phyloP scores from a whole-genome alignment of 2,329 filamentous ascomycete genomes.

The Trichophyton rubrum region DNA sequence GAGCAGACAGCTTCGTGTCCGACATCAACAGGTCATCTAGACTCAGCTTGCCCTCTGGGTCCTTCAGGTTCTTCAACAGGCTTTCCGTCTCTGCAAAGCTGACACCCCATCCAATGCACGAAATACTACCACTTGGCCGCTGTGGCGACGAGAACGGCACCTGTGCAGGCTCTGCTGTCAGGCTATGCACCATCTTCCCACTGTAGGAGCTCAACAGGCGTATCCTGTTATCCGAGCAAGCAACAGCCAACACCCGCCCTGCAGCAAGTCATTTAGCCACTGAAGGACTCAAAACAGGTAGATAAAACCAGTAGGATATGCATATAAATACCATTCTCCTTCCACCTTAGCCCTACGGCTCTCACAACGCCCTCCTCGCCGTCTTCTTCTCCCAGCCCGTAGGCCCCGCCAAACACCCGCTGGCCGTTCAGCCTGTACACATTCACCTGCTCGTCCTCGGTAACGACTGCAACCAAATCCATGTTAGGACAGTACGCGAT shows the following conservation, averaged over 20 bases:
- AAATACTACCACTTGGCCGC: slow-evolving; percentile 22
- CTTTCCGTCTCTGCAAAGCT: slow-evolving; percentile 42
- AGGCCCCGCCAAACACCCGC: slow-evolving; percentile 43
- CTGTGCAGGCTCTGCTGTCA: slow-evolving; percentile 22
- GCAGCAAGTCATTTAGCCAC: background rate
- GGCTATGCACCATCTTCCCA: slow-evolving; percentile 66
- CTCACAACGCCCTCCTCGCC: slow-evolving; percentile 21
- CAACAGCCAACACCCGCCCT: slow-evolving; percentile 62
- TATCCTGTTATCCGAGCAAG: slow-evolving; percentile 69
- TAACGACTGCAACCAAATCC: slow-evolving; percentile 64
- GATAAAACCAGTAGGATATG: background rate
- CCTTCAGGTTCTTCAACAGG: slow-evolving; percentile 30
- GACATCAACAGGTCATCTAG: slow-evolving; percentile 33
- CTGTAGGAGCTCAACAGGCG: slow-evolving; percentile 68
- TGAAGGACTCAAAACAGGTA: background rate
- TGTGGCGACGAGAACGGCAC: slow-evolving; percentile 40
- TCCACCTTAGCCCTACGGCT: slow-evolving; percentile 43
- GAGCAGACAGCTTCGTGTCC: slow-evolving; percentile 22
- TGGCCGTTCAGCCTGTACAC: slow-evolving; percentile 72
- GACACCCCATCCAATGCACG: slow-evolving; percentile 42
- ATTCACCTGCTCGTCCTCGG: slow-evolving; percentile 54
- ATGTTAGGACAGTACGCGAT: slow-evolving; percentile 71
- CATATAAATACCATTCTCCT: slow-evolving; percentile 46
- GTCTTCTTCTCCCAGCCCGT: slow-evolving; percentile 23
- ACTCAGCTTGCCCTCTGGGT: slow-evolving; percentile 18